Evolutionary conservation across 2,329 filamentous ascomycete species (phyloP).

Genomic region (Mycosphaerella arachidis): DNA sequence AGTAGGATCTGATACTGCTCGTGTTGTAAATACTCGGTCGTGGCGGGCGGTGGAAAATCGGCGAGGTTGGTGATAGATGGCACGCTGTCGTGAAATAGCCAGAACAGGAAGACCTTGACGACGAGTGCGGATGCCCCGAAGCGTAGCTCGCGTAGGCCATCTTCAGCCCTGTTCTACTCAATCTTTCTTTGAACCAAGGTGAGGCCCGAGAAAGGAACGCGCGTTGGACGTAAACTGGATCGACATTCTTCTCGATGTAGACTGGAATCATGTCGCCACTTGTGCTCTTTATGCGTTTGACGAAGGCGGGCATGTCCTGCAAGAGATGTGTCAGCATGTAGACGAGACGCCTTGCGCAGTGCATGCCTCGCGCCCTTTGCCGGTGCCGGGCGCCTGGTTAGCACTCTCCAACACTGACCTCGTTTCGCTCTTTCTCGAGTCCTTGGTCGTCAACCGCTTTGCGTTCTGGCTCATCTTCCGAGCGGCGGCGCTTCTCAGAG

Average conservation of each 20-base stretch:
- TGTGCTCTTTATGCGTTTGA: not conserved
- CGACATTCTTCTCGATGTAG: not conserved
- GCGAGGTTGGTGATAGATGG: not conserved
- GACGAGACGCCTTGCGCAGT: not conserved
- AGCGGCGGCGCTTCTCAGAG: not conserved
- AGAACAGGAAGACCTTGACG: not conserved
- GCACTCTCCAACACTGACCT: too few relatives aligned
- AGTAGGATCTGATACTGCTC: slow-evolving; percentile 1
- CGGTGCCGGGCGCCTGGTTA: too few relatives aligned
- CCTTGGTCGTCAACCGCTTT: not conserved
- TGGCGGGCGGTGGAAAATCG: not conserved
- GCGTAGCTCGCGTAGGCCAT: not conserved
- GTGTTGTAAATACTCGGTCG: not conserved
- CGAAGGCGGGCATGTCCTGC: not conserved
- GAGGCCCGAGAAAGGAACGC: not conserved
- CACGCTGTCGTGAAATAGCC: not conserved
- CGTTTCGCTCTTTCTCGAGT: not conserved
- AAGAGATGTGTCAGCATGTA: not conserved
- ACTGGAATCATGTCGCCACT: not conserved
- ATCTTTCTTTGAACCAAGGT: not conserved
- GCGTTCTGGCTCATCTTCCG: not conserved
- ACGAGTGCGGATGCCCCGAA: not conserved
- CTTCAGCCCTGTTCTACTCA: not conserved
- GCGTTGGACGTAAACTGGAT: not conserved
- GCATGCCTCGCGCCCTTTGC: too few relatives aligned